A percentile compares a stretch with the other conserved stretches of the same genome.
Conservation (phyloP, 2,329 filamentous ascomycete species). For the Cytospora mali region DNA sequence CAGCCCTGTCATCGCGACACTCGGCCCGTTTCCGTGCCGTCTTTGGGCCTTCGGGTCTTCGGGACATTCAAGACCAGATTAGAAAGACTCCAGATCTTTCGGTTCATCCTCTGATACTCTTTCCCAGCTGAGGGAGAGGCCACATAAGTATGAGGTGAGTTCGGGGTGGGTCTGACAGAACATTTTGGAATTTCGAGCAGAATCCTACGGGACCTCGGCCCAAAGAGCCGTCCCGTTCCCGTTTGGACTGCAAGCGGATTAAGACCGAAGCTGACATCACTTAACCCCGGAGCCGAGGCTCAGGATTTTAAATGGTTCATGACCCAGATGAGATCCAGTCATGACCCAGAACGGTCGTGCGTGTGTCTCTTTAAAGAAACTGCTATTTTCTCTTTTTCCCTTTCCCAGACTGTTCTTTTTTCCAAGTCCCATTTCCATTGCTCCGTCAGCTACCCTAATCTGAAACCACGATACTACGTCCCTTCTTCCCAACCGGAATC, state of each 20-base stretch:
- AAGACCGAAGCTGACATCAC: neutral
- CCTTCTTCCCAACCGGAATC: neutral
- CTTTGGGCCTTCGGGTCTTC: no score
- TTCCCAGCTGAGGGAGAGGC: no score
- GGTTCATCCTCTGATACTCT: no score
- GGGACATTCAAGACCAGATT: no score
- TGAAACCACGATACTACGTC: no score
- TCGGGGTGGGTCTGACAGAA: neutral
- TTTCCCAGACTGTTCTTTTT: neutral
- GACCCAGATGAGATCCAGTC: no score
- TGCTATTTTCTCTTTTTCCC: neutral
- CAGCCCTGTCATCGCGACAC: no score
- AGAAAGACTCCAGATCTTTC: no score
- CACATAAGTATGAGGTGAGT: no score
- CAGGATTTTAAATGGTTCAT: neutral
- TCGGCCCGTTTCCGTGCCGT: no score
- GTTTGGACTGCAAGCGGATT: neutral
- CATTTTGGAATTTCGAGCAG: neutral
- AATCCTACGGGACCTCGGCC: neutral
- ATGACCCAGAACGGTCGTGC: neutral
- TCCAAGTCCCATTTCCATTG: neutral
- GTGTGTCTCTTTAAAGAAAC: neutral
- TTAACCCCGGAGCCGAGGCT: neutral
- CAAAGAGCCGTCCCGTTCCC: neutral
- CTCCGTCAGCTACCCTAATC: neutral